A percentile compares a stretch with the other conserved stretches of the same genome.
Evolutionary conservation across 257 asterid species (phyloP).

Genomic region (Perilla frutescens): DNA sequence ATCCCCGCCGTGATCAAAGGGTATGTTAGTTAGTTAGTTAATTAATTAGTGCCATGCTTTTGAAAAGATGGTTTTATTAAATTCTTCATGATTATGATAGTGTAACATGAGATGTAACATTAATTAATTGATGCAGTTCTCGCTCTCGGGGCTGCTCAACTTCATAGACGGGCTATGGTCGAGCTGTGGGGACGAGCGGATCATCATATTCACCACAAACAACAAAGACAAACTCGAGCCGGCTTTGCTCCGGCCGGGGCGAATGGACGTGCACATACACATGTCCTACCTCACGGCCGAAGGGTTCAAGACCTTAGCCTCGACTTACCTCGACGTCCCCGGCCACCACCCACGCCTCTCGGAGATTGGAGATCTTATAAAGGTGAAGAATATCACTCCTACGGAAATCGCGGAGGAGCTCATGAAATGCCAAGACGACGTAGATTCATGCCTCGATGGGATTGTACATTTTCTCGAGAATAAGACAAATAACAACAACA

Average conservation of each 20-base stretch:
- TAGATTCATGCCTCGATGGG: conserved; percentile 48
- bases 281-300: conserved; percentile 70
- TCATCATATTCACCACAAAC: conserved; percentile 77
- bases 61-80: too few species aligned
- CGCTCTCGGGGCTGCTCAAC: conserved; percentile 73
- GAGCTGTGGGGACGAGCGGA: conserved; percentile 77
- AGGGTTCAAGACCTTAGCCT: conserved; percentile 59
- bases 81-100: neutral
- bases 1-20: conserved; percentile 38
- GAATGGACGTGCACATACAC: conserved; percentile 84
- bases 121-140: conserved; percentile 39
- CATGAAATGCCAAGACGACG: conserved; percentile 73
- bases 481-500: conserved; percentile 30
- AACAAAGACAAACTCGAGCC: conserved; percentile 76
- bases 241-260: conserved; percentile 77
- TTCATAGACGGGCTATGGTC: conserved; percentile 92
- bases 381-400: conserved; percentile 52
- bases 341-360: conserved; percentile 37
- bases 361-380: conserved; percentile 53
- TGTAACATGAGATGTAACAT: neutral
- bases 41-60: too few species aligned
- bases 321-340: conserved; percentile 53
- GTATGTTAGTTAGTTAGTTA: conserved; percentile 11
- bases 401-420: conserved; percentile 83
- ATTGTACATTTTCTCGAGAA: conserved; percentile 49